These are phyloP conservation scores for Astrothelium macrocarpum DNA, from an alignment of 495 filamentous ascomycete species.

Conservation along the genomic window DNA sequence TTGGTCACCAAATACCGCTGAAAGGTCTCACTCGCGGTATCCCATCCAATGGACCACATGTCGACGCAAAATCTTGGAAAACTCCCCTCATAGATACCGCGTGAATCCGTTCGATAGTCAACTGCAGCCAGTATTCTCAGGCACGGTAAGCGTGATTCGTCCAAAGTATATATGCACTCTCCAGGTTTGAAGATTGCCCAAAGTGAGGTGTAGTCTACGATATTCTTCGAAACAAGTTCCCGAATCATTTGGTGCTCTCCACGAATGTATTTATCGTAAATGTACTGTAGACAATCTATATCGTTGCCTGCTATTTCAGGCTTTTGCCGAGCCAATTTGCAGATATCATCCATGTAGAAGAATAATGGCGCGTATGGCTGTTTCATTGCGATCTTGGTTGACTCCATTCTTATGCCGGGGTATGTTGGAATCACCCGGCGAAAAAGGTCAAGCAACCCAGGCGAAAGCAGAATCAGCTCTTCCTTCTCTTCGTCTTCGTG, in stretches of 20 bases:
- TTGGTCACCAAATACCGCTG: not conserved
- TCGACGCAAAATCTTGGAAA: slow-evolving; percentile 4
- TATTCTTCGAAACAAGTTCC: not conserved
- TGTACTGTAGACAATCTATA: not conserved
- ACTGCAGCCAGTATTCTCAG: not conserved
- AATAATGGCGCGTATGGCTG: not conserved
- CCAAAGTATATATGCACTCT: not conserved
- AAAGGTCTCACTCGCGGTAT: not conserved
- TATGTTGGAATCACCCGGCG: too few relatives aligned
- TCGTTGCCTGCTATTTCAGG: not conserved
- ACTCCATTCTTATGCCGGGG: not conserved
- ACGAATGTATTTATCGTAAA: not conserved
- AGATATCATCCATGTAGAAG: not conserved
- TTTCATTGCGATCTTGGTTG: not conserved
- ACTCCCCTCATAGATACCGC: too few relatives aligned
- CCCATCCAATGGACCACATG: slow-evolving; percentile 7
- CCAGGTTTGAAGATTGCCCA: slow-evolving; percentile 9
- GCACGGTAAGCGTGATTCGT: not conserved
- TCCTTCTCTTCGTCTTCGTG: too few relatives aligned
- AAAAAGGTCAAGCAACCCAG: too few relatives aligned
- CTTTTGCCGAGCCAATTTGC: not conserved
- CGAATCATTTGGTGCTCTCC: not conserved
- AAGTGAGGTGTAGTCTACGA: not conserved
- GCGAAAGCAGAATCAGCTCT: too few relatives aligned
- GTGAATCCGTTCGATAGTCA: not conserved